Evolutionary conservation across 2,329 filamentous ascomycete genomes (phyloP), one percentile per base, ranked within the genome.

Genomic region (Verticillium longisporum): DNA sequence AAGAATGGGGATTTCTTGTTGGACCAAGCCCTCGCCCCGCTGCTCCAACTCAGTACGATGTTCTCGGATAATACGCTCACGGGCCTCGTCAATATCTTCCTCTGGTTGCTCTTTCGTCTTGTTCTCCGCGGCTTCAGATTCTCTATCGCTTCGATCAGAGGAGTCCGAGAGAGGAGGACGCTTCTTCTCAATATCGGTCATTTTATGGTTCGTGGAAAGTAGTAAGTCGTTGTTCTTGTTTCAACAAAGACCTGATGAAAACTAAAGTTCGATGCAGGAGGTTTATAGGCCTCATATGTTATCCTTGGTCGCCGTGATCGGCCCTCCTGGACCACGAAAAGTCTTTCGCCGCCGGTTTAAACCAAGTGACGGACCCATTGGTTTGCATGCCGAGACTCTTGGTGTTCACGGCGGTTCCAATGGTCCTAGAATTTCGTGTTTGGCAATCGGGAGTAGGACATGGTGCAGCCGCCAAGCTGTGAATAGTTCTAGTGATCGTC

Each of bases 1-100:
- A 14, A 67, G 64, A n/a, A 62, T 58, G 9, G 68, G 68, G 1
- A 65, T 62, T 53, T 67, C 64, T 6, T 66, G 67, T 56, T 66
- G 64, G 31, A 68, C 64, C 18, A 68, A 64, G 14, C 11, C 13
- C 31, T 55, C 54, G 3, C 45, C 45, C 1, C 32, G 41, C 15
- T 18, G 26, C 18, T 59, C 31, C 21, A 54, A 45, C 33, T 37
- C 57, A 6, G 67, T 67, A 6, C 57, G 57, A 53, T 66, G 61
- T 13, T 63, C 61, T 14, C 57, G 58, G 2, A 60, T 60, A 31
- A 65, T 63, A 1, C 55, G 45, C 13, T 62, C 41, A 11, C 56
- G 59, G 1, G 59, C 57, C 31, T 56, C 55, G 11, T 62, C 63
- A 9, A 65, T 55, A 4, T 63, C 45, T n/a, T 64, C 60, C 54